Conservation (phyloP, 164 flowering plant species). For the Sedum album region DNA sequence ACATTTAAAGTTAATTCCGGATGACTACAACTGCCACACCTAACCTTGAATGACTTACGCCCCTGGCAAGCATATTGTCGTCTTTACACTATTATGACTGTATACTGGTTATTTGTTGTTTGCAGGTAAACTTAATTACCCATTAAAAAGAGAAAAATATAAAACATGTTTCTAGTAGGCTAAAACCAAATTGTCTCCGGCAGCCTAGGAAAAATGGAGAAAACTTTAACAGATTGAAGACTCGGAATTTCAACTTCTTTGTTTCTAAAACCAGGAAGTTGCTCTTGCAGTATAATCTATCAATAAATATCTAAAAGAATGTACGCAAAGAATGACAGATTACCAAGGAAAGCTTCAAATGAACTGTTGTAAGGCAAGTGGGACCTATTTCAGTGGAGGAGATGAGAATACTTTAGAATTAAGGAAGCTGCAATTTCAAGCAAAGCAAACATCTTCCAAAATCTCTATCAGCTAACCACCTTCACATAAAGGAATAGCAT, state of each 20-base stretch:
- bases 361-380: not conserved
- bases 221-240: not conserved
- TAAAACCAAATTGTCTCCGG: no score
- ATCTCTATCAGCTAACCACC: not conserved
- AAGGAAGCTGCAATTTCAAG: conserved; percentile 1
- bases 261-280: not conserved
- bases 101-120: not conserved
- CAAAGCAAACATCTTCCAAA: conserved; percentile 5
- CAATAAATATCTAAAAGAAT: not conserved
- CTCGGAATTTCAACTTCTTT: not conserved
- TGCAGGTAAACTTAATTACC: no score
- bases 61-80: not conserved
- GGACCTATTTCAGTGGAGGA: not conserved
- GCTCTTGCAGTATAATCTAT: not conserved
- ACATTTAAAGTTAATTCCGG: not conserved
- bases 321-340: not conserved
- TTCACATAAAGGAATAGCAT: conserved; percentile 2
- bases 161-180: no score
- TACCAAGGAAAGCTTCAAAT: not conserved
- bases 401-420: not conserved
- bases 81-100: not conserved
- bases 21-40: not conserved
- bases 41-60: not conserved
- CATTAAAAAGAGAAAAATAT: no score
- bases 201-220: not conserved